Base-by-base conservation (phyloP, 2,329 filamentous ascomycete species). In the Plectosphaerella sp. region DNA sequence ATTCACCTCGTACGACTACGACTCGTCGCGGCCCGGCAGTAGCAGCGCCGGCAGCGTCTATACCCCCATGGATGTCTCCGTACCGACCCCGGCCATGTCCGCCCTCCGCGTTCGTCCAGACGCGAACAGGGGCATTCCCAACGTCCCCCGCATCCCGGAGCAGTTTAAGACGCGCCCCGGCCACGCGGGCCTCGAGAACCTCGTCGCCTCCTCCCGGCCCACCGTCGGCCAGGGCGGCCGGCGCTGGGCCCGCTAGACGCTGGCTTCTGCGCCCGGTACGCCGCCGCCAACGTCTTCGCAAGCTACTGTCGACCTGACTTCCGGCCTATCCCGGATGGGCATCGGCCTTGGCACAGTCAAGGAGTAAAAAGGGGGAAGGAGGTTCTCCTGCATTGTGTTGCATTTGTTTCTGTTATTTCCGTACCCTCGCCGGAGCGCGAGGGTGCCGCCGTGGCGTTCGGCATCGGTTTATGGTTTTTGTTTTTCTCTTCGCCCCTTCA, bases 61-160 rank as follows among this genome's bases (percentile, higher is more conserved):
- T 48, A 46, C 56, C 47, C 15, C 47, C 46, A 24, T 50, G 41
- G 41, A 43, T 12, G 41, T 20, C n/a, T 18, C 41, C 10, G 4
- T 5, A n/a, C 41, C 41, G 4, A 12, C 42, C 47, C 52, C n/a
- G 28, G 25, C 15, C 37, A 49, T 20, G 51, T 14, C 48, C n/a
- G 48, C 36, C 11, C 63, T 78, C 48, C 66, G 68, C 24, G 67
- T 76, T 33, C 66, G 75, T 33, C 71, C 76, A 6, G 72, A 77
- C 57, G 67, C 62, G 46, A 78, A 79, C 57, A 67, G 71, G 36
- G 76, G 75, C 15, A 74, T 77, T 45, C 74, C 75, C 3, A 66
- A 60, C 25, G 70, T 77, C 45, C 72, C 76, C 22, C 63, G 64
- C 35, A 73, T 78, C 28, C 72, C 77, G 12, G 64, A 67, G 51